Evolutionary conservation across 371 early-diverging fungal genomes (phyloP), one percentile per base, ranked within the genome.

Genomic region (Lichtheimia ramosa): DNA sequence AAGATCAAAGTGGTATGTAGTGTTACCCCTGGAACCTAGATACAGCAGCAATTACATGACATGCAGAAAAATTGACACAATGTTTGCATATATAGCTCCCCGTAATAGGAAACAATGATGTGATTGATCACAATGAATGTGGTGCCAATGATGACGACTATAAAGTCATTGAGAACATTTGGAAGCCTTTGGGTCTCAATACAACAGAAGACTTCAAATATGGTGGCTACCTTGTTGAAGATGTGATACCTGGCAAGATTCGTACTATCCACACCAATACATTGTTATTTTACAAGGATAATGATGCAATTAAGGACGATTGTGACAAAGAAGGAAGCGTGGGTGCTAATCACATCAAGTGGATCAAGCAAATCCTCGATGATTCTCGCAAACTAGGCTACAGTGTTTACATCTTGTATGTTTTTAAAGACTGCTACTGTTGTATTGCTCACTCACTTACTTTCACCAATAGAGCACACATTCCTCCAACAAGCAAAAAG

Each of bases 31-130:
- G 34, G 10, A 8, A 8, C 10, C 28, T 10, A 8, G 34, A 10
- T 2, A 34, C 10, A 34, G 8, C 34, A 34, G 8, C 34, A 34
- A 34, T 34, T 34, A 3, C 25, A 25, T 25, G 25, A 25, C 25
- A 55, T 23, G 34, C 13, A 48, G 13, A 58, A 28, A 39, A 41
- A 7, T 20, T 28, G 15, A 41, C 15, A 25, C 25, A 7, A 48
- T 28, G n/a, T 25, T 48, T 40, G 18, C n/a, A 27, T 20, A 15
- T 52, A 51, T 43, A 69, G 69, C 60, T 70, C 5, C 77, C 77
- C 1, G 67, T 70, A 8, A 62, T 76, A 20, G 77, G 77, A 24
- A 76, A 76, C 40, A 73, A 73, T 51, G 77, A 76, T 24, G 65
- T 62, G n/a, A 50, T 64, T 43, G 53, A 68, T 4, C 57, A 64